phyloP scores from a whole-genome alignment of 805 yeast genomes.

The Saccharomycopsis sp. region DNA sequence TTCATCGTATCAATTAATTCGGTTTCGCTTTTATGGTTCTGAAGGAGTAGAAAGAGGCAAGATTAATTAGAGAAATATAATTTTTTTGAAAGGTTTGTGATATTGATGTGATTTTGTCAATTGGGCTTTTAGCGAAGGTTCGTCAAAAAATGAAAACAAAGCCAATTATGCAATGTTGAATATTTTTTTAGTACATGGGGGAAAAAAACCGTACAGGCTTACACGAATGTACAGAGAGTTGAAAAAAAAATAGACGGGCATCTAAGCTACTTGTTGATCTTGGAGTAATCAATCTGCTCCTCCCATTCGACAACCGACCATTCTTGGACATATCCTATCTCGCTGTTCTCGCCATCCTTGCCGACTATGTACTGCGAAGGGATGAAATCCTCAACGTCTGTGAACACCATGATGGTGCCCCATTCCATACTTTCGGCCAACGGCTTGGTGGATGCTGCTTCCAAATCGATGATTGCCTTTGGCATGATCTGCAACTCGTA shows the following conservation, averaged over 20 bases:
- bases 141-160: no score
- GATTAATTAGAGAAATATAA: no score
- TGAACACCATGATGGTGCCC: constrained; percentile 86
- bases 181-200: neutral
- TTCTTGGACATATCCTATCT: constrained; percentile 76
- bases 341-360: constrained; percentile 40
- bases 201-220: no score
- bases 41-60: no score
- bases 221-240: no score
- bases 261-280: constrained; percentile 1
- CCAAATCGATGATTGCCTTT: constrained; percentile 76
- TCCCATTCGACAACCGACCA: constrained; percentile 89
- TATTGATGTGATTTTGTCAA: no score
- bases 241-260: no score
- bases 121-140: no score
- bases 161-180: neutral
- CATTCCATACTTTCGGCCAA: constrained; percentile 85
- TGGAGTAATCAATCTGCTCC: constrained; percentile 26
- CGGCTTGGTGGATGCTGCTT: constrained; percentile 34
- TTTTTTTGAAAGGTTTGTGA: no score
- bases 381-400: constrained; percentile 60
- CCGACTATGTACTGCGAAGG: constrained; percentile 25
- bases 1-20: no score
- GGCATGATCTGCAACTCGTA: constrained; percentile 95
- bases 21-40: no score